Evolutionary conservation across 164 flowering plant genomes (phyloP).

Genomic region (Nymphaea colorata): DNA sequence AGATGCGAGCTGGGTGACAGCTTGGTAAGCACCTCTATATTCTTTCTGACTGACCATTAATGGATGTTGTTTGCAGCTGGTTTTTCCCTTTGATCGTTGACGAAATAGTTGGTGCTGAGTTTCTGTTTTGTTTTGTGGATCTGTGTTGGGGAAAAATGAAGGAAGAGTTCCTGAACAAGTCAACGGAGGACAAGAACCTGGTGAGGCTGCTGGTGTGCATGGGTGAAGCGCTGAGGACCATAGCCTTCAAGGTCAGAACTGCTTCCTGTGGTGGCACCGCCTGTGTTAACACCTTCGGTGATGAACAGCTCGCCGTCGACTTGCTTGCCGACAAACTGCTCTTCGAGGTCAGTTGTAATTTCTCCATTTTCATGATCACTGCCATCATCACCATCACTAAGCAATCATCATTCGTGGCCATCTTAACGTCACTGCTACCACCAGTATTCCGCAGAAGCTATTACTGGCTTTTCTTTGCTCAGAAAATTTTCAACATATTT

Average conservation of each 20-base stretch:
- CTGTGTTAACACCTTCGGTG: conserved; percentile 92
- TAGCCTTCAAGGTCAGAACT: conserved; percentile 86
- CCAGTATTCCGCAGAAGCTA: too few relatives aligned
- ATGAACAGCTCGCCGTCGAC: conserved; percentile 97
- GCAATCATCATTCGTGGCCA: too few relatives aligned
- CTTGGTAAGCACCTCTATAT: conserved; percentile 35
- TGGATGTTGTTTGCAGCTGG: neutral
- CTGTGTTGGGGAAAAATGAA: conserved; percentile 6
- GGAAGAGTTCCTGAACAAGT: conserved; percentile 84
- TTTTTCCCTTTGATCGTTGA: neutral
- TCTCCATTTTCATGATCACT: too few relatives aligned
- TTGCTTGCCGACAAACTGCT: conserved; percentile 88
- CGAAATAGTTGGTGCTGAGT: neutral
- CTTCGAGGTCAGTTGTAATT: conserved; percentile 46
- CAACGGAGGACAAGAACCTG: conserved; percentile 86
- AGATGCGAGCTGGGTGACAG: conserved; percentile 85
- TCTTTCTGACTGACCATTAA: neutral
- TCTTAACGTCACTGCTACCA: too few relatives aligned
- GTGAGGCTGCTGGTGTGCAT: conserved; percentile 74
- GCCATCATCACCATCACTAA: too few relatives aligned
- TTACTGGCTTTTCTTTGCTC: too few relatives aligned
- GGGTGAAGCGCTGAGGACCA: conserved; percentile 96
- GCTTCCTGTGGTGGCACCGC: conserved; percentile 98
- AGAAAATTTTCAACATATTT: neutral
- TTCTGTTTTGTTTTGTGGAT: neutral